A percentile compares a stretch with the other conserved stretches of the same genome.
phyloP scores from a whole-genome alignment of 148 eudicot species.

The Suaeda aralocaspica region DNA sequence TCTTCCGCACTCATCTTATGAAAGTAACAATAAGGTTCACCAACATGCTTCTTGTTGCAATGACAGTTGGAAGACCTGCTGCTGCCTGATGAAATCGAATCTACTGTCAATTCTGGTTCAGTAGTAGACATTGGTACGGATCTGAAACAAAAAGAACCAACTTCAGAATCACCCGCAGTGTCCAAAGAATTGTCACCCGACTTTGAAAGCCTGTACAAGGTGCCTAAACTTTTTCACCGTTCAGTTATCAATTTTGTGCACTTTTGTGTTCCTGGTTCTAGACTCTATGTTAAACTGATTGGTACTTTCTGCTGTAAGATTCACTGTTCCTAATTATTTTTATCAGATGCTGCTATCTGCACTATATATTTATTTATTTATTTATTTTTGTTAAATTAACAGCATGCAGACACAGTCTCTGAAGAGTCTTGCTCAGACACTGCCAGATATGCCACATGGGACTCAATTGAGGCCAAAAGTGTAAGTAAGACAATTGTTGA shows the following conservation, averaged over 20 bases:
- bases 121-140: constrained; percentile 1
- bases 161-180: constrained; percentile 15
- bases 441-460: constrained; percentile 18
- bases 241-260: constrained; percentile 4
- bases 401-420: constrained; percentile 19
- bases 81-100: not conserved
- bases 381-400: constrained; percentile 13
- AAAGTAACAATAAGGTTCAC: not conserved
- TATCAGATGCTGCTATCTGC: constrained; percentile 1
- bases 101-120: constrained; percentile 18
- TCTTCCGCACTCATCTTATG: no score
- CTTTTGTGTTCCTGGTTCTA: not conserved
- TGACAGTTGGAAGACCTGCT: constrained; percentile 19
- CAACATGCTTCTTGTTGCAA: constrained; percentile 6
- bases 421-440: constrained; percentile 36
- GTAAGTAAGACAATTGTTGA: constrained; percentile 12
- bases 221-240: constrained; percentile 2
- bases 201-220: constrained; percentile 11
- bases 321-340: not conserved
- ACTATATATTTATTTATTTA: constrained; percentile 8
- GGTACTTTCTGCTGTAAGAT: not conserved
- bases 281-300: constrained; percentile 8
- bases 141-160: constrained; percentile 4
- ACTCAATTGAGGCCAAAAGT: constrained; percentile 14
- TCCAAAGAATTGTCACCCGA: constrained; percentile 10